These are phyloP conservation scores for Quercus parvula DNA, from an alignment of 306 rosid genomes.

Conservation along the genomic window DNA sequence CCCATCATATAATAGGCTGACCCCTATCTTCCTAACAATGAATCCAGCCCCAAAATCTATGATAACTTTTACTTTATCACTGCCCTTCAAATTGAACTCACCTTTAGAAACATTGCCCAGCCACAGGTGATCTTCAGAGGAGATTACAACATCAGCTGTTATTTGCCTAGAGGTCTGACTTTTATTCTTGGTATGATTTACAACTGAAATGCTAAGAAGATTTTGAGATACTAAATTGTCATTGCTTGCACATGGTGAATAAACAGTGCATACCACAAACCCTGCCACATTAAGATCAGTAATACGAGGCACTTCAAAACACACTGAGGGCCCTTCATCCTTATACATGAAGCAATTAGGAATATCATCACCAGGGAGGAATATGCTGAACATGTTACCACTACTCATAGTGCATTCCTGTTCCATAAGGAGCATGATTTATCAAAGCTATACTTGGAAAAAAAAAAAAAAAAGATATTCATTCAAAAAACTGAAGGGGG, in stretches of 20 bases:
- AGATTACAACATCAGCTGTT: background rate
- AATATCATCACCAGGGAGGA: background rate
- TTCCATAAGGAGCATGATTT: too few species aligned
- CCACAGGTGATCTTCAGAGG: conserved; percentile 19
- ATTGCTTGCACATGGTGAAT: background rate
- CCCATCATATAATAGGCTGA: background rate
- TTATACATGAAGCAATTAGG: background rate
- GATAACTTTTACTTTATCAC: conserved; percentile 11
- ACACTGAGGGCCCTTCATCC: background rate
- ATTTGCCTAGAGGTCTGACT: background rate
- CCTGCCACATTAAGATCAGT: background rate
- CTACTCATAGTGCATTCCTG: too few species aligned
- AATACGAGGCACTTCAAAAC: background rate
- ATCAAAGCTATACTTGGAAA: too few species aligned
- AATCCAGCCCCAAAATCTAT: background rate
- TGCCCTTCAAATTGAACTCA: background rate
- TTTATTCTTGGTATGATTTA: background rate
- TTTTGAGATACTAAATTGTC: background rate
- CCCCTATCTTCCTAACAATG: conserved; percentile 18
- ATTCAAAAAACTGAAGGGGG: too few species aligned
- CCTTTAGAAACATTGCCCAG: conserved; percentile 14
- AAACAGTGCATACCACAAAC: background rate
- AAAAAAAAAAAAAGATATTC: too few species aligned
- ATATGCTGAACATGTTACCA: too few species aligned
- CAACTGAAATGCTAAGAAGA: background rate